phyloP scores from a whole-genome alignment of 192 early-diverging fungal genomes.

The Pilobolus umbonatus region DNA sequence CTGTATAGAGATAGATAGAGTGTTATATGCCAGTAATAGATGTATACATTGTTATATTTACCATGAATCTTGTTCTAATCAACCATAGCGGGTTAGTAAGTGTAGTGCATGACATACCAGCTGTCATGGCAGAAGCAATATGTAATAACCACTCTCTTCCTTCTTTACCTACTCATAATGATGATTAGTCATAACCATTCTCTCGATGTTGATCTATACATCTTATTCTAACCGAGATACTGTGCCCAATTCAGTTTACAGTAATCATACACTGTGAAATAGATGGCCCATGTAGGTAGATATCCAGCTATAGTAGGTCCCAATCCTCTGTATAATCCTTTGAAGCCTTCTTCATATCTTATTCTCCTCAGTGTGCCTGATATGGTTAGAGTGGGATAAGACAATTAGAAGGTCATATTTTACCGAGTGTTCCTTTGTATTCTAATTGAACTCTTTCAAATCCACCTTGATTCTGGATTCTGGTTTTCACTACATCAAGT shows the following conservation, averaged over 20 bases:
- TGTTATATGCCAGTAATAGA: background rate
- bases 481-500: slow-evolving; percentile 90
- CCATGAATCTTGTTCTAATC: slow-evolving; percentile 86
- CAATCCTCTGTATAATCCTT: slow-evolving; percentile 87
- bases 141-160: slow-evolving; percentile 57
- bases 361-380: slow-evolving; percentile 66
- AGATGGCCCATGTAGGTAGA: slow-evolving; percentile 88
- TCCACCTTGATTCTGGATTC: slow-evolving; percentile 82
- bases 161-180: slow-evolving; percentile 23
- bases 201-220: background rate
- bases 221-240: slow-evolving; percentile 6
- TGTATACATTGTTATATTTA: slow-evolving; percentile 21
- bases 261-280: slow-evolving; percentile 86
- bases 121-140: slow-evolving; percentile 82
- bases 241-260: slow-evolving; percentile 47
- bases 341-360: slow-evolving; percentile 74
- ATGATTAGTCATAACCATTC: background rate
- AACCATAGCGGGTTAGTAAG: slow-evolving; percentile 92
- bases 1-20: slow-evolving; percentile 28
- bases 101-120: slow-evolving; percentile 71
- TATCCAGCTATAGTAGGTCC: slow-evolving; percentile 85
- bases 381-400: background rate
- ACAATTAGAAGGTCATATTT: background rate
- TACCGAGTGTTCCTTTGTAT: slow-evolving; percentile 59
- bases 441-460: slow-evolving; percentile 19